These are phyloP conservation scores for Chlorella sp. DNA, from an alignment of 139 green algal genomes.

Conservation along the genomic window DNA sequence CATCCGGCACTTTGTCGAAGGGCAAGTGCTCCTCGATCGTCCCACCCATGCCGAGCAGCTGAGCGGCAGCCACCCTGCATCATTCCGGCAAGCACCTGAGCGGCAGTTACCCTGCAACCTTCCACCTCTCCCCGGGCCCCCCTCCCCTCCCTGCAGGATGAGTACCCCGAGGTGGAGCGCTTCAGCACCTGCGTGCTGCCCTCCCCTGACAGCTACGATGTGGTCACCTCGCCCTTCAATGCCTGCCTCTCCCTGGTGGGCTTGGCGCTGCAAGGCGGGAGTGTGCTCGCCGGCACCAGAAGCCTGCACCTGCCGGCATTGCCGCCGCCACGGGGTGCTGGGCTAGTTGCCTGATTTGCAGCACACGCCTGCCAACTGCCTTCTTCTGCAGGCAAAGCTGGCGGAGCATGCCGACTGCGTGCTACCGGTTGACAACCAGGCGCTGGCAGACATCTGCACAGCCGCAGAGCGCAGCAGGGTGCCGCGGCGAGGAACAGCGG, in stretches of 20 bases:
- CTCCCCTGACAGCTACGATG: conserved; percentile 77
- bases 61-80: too few relatives aligned
- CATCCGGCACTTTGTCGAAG: too few relatives aligned
- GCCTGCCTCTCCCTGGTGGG: conserved; percentile 67
- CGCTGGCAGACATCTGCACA: conserved; percentile 79
- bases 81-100: too few relatives aligned
- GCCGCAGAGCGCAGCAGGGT: neutral
- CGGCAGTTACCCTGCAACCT: too few relatives aligned
- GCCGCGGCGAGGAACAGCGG: neutral
- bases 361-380: too few relatives aligned
- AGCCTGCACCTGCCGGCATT: too few relatives aligned
- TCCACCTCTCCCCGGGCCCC: too few relatives aligned
- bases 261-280: neutral
- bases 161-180: conserved; percentile 78
- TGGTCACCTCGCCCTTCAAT: conserved; percentile 92
- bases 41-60: too few relatives aligned
- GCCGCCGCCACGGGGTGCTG: too few relatives aligned
- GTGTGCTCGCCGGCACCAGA: too few relatives aligned
- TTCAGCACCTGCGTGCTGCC: conserved; percentile 82
- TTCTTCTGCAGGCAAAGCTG: conserved; percentile 34
- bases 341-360: too few relatives aligned
- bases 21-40: too few relatives aligned
- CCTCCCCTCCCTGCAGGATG: conserved; percentile 62
- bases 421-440: conserved; percentile 88
- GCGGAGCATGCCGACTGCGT: conserved; percentile 80